Evolutionary conservation across 305 asterid species (phyloP), one percentile per base, ranked within the genome.

Genomic region (Solanum hybrid): DNA sequence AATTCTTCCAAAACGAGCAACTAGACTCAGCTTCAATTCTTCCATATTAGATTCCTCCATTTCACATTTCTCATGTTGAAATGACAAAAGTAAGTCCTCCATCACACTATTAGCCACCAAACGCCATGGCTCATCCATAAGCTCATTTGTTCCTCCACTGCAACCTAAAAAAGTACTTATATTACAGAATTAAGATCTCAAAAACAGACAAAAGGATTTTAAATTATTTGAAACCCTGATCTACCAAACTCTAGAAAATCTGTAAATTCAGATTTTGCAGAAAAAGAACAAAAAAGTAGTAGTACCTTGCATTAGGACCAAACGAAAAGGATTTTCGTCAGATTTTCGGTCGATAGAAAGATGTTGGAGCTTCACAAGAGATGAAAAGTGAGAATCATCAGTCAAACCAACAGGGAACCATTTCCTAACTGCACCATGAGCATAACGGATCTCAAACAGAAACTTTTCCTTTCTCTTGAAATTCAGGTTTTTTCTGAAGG

Each of bases 1-100:
- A 89, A 93, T 77, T 89, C 88, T 89, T 71, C 97, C 97, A 24
- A 95, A 69, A 14, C 95, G 93, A 40, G 92, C 92, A 71, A 92
- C 93, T 28, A 95, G 91, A 77, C 26, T 40, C n/a, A 92, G 93
- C 90, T 91, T 94, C 35, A 91, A 89, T 35, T 78, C 87, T 87
- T 86, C 93, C 67, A n/a, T 34, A 33, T 91, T 89, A 81, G 84
- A 20, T 33, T 76, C 90, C 89, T 73, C 87, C 87, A 94, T 92
- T 90, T 86, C 92, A 74, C 33, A 87, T 78, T 91, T 90, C 82
- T 91, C 93, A 46, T 87, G 86, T 86, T 75, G 91, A 75, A 93
- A 89, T 84, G 96, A 90, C 34, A 89, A 89, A 85, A 92, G 24
- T 88, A 95, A 88, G 84, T 95, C 96, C 74, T 89, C 76, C 91